Evolutionary conservation across 352 stramenopile genomes (phyloP).

Genomic region (Paralagenidium karlingii): DNA sequence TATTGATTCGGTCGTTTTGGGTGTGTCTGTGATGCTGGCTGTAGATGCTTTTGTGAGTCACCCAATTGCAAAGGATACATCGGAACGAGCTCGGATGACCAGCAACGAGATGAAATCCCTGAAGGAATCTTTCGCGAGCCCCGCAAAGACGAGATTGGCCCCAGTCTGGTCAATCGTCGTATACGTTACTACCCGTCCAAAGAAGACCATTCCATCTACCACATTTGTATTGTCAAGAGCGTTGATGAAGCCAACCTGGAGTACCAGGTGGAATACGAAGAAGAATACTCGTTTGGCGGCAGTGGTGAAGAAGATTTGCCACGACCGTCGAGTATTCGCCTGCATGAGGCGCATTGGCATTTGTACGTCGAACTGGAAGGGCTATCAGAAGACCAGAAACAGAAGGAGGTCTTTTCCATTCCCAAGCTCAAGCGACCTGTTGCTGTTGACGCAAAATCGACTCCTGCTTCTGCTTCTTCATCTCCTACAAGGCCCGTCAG

Average conservation of each 20-base stretch:
- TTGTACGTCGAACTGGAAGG: conserved; percentile 43
- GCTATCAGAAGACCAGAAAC: conserved; percentile 36
- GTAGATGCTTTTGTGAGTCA: conserved; percentile 47
- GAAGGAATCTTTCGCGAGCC: conserved; percentile 62
- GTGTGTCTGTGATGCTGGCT: no score
- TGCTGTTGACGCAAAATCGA: no score
- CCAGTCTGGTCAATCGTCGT: conserved; percentile 28
- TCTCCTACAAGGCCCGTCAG: background rate
- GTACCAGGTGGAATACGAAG: conserved; percentile 51
- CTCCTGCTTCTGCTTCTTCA: conserved; percentile 7
- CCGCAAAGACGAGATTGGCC: conserved; percentile 27
- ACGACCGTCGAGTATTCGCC: no score
- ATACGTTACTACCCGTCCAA: conserved; percentile 51
- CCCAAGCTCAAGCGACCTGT: no score
- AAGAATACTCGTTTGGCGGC: conserved; percentile 5
- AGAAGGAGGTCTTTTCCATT: conserved; percentile 63
- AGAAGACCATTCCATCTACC: conserved; percentile 43
- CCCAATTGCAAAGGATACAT: conserved; percentile 69
- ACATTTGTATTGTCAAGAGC: conserved; percentile 28
- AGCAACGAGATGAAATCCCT: conserved; percentile 13
- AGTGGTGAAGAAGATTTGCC: conserved; percentile 9
- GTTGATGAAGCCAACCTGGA: conserved; percentile 24
- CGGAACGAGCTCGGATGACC: conserved; percentile 26
- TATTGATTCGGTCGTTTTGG: background rate
- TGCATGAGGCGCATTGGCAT: conserved; percentile 38